These are phyloP conservation scores for Cymodocea nodosa DNA, from an alignment of 116 monocot species.

Conservation along the genomic window DNA sequence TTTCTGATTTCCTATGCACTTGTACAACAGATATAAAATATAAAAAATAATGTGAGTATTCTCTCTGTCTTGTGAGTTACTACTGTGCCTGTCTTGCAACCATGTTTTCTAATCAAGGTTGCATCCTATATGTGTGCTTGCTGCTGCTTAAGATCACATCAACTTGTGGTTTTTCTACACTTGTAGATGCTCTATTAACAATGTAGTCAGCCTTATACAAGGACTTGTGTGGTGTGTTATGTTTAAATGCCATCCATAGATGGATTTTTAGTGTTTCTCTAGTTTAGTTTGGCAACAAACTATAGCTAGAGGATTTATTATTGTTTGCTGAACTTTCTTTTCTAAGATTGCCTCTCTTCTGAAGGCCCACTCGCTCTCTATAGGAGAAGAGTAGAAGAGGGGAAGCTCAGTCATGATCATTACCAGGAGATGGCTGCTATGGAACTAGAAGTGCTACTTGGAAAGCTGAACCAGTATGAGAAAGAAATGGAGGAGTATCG, in stretches of 20 bases:
- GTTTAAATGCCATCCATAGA: not conserved
- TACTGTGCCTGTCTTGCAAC: no score
- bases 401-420: slow-evolving; percentile 58
- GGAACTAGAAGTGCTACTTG: slow-evolving; percentile 53
- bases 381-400: slow-evolving; percentile 62
- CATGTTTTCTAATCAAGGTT: no score
- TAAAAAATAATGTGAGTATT: no score
- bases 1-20: no score
- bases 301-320: not conserved
- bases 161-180: not conserved
- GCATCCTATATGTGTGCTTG: no score
- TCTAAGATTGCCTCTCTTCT: not conserved
- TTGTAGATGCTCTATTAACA: not conserved
- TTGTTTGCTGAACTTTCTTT: not conserved
- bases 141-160: not conserved
- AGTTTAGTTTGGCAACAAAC: not conserved
- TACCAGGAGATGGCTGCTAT: slow-evolving; percentile 67
- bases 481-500: slow-evolving; percentile 92
- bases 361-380: slow-evolving; percentile 66
- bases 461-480: slow-evolving; percentile 50
- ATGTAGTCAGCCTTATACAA: not conserved
- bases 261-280: not conserved
- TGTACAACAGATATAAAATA: no score
- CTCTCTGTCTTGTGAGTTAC: no score
- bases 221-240: not conserved